Conservation (phyloP, 768 basidiomycete species). For the Chiua virens region DNA sequence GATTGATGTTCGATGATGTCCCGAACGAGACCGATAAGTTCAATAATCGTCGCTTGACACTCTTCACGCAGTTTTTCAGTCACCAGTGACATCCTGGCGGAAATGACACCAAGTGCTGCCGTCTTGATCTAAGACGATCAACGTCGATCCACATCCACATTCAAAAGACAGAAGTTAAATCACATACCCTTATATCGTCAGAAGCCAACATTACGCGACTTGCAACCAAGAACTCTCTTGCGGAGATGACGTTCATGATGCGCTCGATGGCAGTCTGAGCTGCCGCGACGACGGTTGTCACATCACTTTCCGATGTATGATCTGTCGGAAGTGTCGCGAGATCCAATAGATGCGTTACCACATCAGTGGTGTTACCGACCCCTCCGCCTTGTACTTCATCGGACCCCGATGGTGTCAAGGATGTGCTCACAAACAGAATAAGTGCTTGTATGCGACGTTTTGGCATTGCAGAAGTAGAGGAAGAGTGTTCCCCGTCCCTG, state of each 20-base stretch:
- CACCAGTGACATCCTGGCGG: slow-evolving; percentile 63
- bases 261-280: slow-evolving; percentile 54
- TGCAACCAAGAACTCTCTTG: slow-evolving; percentile 63
- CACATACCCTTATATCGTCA: slow-evolving; percentile 50
- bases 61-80: slow-evolving; percentile 53
- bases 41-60: slow-evolving; percentile 48
- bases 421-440: slow-evolving; percentile 59
- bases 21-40: slow-evolving; percentile 52
- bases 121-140: slow-evolving; percentile 49
- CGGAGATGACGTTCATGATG: slow-evolving; percentile 65
- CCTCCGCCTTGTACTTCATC: slow-evolving; percentile 1
- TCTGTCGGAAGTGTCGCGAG: slow-evolving; percentile 41
- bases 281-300: slow-evolving; percentile 45
- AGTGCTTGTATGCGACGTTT: slow-evolving; percentile 69
- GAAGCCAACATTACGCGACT: slow-evolving; percentile 55
- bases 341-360: slow-evolving; percentile 51
- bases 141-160: background rate
- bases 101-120: slow-evolving; percentile 70
- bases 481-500: slow-evolving; percentile 62
- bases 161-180: background rate
- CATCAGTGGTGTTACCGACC: slow-evolving; percentile 35
- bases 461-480: slow-evolving; percentile 41
- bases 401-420: slow-evolving; percentile 39
- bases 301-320: slow-evolving; percentile 32
- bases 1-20: slow-evolving; percentile 44